Base-by-base conservation (phyloP, 345 rosid genomes). In the Eucalyptus erythrocorys region DNA sequence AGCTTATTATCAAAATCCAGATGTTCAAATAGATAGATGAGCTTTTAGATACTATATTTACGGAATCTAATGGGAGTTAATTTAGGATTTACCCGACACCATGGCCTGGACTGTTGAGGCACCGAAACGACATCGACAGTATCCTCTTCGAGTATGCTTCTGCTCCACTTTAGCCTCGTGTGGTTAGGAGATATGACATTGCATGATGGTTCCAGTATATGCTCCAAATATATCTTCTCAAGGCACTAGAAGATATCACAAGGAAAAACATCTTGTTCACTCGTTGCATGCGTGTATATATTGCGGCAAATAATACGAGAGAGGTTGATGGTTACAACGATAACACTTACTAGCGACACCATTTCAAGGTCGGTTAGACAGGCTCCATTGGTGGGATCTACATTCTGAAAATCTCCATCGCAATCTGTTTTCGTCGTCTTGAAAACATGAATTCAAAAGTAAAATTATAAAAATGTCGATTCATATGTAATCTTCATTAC, bases 171-270 rank as follows among this genome's bases (percentile, higher is more conserved):
- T 30, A 48, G 11, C 15, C 32, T 22, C 4, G 45, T 88, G 32
- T 24, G 45, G 48, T 57, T 86, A 4, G 88, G 90, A 22, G 91
- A 87, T 13, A 32, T 4, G 14, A 7, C 0, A 15, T 7, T 10
- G 22, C 93, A 90, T 10, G 1, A 0, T 6, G 91, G 92, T 64
- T 92, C 93, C 82, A 90, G 76, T 49, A 92, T 87, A 2, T 92
- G 92, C 30, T 3, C 37, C 1, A 27, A 6, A 12, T 1, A 5
- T 86, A 92, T 10, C 68, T 79, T 90, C 17, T 79, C 80, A 2
- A 59, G 84, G 57, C 90, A 89, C 90, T 89, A 21, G 55, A 89
- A 84, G 40, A 34, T 3, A 6, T 12, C 45, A 79, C 14, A 45
- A 51, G 61, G 57, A 59, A 71, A 19, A 27, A 19, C 3, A 5